Evolutionary conservation across 306 rosid genomes (phyloP), one percentile per base, ranked within the genome.

Genomic region (Lablab purpureus): DNA sequence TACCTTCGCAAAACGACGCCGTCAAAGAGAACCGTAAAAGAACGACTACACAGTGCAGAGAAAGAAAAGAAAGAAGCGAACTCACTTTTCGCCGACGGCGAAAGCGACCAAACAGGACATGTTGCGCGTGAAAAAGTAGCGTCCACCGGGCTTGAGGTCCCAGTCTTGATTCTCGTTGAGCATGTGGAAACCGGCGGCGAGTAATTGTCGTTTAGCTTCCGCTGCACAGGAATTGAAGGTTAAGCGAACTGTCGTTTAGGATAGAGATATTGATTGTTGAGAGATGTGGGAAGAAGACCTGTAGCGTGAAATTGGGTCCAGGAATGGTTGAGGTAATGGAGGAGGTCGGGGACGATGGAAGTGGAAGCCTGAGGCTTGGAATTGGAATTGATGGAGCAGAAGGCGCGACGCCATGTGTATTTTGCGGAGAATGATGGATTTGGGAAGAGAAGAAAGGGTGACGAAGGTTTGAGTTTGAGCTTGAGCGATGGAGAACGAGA

Each of bases 271-370:
- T 55, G 25, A 25, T 1, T 58, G 2, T 6, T 17, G 43, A 15
- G 1, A 1, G 12, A 3, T 25, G 43, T 15, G 11, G 8, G 69
- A 32, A 28, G 22, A 30, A 4, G 7, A 67, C 98, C 98, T 6
- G 99, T 92, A 63, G 99, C 97, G 75, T 95, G 97, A 85, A 95
- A 95, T 59, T 95, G 99, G 13, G 99, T 95, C 98, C 99, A 95
- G 2, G 98, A 92, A 41, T 95, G 94, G 80, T 95, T 95, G 50
- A 95, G 93, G 73, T 91, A 95, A 77, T 90, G 89, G 73, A 95
- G 92, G 43, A 92, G 86, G 69, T 90, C 91, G 30, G 84, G 85
- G n/a, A 92, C 97, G 12, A 92, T 88, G 75, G 95, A 88, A 46
- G 3, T 28, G 23, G 86, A 77, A 68, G 80, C 78, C 1, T 43